Conservation (phyloP, 257 asterid species). For the Plantago ovata region DNA sequence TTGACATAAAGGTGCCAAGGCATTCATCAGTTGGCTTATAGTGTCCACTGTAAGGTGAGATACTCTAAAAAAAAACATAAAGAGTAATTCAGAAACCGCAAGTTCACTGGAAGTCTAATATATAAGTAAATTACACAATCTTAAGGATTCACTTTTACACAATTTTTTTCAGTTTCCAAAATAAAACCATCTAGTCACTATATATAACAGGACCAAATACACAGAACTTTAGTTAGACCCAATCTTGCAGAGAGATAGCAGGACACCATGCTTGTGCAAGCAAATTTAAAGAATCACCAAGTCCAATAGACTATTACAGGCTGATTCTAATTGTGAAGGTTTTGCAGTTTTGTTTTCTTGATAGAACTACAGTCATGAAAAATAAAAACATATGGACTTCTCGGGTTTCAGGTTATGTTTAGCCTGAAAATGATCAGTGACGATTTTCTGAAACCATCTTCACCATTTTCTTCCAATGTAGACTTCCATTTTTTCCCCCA, state of each 20-base stretch:
- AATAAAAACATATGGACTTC: too few species aligned
- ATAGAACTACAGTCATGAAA: too few species aligned
- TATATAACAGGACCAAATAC: slow-evolving; percentile 2
- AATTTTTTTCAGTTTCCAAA: background rate
- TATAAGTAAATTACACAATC: slow-evolving; percentile 1
- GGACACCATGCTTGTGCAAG: slow-evolving; percentile 5
- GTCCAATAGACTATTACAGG: background rate
- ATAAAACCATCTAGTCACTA: slow-evolving; percentile 8
- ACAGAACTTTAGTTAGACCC: slow-evolving; percentile 5
- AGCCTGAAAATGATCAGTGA: too few species aligned
- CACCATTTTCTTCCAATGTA: too few species aligned
- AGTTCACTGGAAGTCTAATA: slow-evolving; percentile 8
- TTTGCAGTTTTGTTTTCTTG: too few species aligned
- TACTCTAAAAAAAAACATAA: slow-evolving; percentile 38
- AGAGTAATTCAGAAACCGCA: slow-evolving; percentile 13
- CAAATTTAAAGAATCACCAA: background rate
- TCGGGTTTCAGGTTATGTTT: too few species aligned
- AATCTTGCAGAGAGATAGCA: slow-evolving; percentile 9
- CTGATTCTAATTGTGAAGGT: too few species aligned
- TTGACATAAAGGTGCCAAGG: slow-evolving; percentile 55
- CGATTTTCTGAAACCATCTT: too few species aligned
- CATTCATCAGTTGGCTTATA: slow-evolving; percentile 87
- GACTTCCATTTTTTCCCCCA: too few species aligned
- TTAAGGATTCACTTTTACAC: background rate
- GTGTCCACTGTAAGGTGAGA: slow-evolving; percentile 97